phyloP scores from a whole-genome alignment of 2,329 filamentous ascomycete species.

The Apiospora hydei region DNA sequence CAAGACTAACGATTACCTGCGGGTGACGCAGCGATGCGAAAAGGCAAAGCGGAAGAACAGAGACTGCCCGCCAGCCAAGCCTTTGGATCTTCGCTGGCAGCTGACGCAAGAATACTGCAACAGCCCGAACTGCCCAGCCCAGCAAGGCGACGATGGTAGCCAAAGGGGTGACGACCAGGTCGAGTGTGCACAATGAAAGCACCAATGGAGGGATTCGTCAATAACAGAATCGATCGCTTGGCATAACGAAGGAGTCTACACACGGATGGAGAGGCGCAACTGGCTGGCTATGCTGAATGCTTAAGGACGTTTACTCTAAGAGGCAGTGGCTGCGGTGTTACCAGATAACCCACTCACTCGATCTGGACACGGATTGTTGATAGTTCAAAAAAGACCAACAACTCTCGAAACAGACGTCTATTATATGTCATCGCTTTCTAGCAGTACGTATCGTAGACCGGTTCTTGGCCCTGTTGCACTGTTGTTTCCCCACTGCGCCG shows the following conservation, averaged over 20 bases:
- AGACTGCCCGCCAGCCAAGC: not conserved
- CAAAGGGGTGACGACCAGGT: not conserved
- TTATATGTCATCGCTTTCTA: slow-evolving; percentile 7
- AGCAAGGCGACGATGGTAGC: not conserved
- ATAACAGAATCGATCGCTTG: not conserved
- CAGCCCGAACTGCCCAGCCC: slow-evolving; percentile 1
- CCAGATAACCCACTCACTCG: not conserved
- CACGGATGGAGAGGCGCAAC: not conserved
- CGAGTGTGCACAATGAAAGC: not conserved
- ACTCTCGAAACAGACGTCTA: not conserved
- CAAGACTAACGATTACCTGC: not conserved
- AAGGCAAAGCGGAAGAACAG: slow-evolving; percentile 3
- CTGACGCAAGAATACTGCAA: not conserved
- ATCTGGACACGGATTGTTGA: not conserved
- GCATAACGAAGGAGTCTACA: not conserved
- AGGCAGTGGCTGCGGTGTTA: not conserved
- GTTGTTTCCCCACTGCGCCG: not conserved
- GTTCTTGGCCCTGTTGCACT: not conserved
- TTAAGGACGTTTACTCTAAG: not conserved
- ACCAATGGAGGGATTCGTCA: not conserved
- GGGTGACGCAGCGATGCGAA: slow-evolving; percentile 4
- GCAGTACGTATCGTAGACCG: not conserved
- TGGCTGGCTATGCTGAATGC: not conserved
- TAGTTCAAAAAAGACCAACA: not conserved
- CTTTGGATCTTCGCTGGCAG: slow-evolving; percentile 10